Evolutionary conservation across 495 filamentous ascomycete species (phyloP), one percentile per base, ranked within the genome.

Genomic region (Penicillium silybi): DNA sequence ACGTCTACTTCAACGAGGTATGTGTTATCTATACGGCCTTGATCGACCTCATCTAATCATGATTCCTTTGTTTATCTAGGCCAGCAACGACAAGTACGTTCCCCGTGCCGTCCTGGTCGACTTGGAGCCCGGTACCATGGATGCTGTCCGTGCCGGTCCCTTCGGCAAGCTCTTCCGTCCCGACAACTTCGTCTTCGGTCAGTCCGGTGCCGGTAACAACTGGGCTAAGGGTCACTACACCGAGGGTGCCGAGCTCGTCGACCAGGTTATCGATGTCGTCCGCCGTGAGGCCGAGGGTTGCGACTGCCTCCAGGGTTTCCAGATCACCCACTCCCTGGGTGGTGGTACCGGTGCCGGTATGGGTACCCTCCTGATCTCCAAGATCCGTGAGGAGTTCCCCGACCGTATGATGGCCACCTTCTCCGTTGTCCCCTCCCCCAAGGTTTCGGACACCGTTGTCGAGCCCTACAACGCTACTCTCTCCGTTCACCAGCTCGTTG

Each of bases 181-280:
- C 66, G 93, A 99, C 82, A 99, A 99, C 85, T 97, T 99, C 80
- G 90, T 99, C 70, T 97, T 97, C 78, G 93, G 93, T 58, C 93
- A 99, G 80, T 97, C 93, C 59, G 92, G 93, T 82, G 93, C 93
- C 65, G 93, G 93, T 79, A 99, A 99, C 89, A 99, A 97, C 82
- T 99, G 93, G 93, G 93, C 93, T 71, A 99, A 99, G 87, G 93
- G 93, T 72, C 93, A 99, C 77, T 99, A 99, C 85, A 99, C 93
- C 52, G 93, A 99, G 82, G 93, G 93, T 82, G 93, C 93, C 65
- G 93, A 99, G 82, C 84, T 99, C 59, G 93, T 99, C 46, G 93
- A 99, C 79, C 83, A 96, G 63, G 93, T 99, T 56, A 81, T 99
- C 63, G 93, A 99, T 76, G 93, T 99, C 58, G 92, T 99, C 61